Evolutionary conservation across 1,284 basidiomycete species (phyloP).

Genomic region (Coniferiporia weirii): DNA sequence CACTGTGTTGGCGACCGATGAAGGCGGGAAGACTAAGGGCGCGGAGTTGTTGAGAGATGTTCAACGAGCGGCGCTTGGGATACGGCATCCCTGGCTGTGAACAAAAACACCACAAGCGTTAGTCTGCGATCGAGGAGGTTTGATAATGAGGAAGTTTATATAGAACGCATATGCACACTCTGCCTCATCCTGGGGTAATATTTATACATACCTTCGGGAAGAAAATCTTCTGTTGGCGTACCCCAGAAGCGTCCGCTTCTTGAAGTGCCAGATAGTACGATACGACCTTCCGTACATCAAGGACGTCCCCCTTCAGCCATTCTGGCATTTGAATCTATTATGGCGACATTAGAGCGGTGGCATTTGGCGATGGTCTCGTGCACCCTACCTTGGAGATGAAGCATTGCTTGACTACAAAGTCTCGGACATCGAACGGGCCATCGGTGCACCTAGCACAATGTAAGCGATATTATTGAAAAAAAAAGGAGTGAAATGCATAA

Average conservation of each 20-base stretch:
- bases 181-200: neutral
- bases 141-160: neutral
- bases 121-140: neutral
- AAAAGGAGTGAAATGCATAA: neutral
- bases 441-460: conserved; percentile 68
- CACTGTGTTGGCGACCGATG: conserved; percentile 78
- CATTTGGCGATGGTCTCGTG: conserved; percentile 11
- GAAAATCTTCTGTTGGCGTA: conserved; percentile 18
- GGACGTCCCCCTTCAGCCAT: conserved; percentile 65
- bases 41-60: conserved; percentile 59
- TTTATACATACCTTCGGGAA: conserved; percentile 13
- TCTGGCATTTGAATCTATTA: conserved; percentile 59
- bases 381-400: conserved; percentile 70
- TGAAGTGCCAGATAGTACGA: conserved; percentile 35
- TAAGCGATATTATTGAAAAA: neutral
- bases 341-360: too few species aligned
- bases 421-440: conserved; percentile 77
- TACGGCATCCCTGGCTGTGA: conserved; percentile 1
- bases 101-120: neutral
- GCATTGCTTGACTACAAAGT: conserved; percentile 83
- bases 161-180: neutral
- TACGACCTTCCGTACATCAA: conserved; percentile 65
- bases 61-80: conserved; percentile 38
- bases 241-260: conserved; percentile 20
- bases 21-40: conserved; percentile 60